Conservation (phyloP, 75 land plant genomes). For the Azolla pinnata region DNA sequence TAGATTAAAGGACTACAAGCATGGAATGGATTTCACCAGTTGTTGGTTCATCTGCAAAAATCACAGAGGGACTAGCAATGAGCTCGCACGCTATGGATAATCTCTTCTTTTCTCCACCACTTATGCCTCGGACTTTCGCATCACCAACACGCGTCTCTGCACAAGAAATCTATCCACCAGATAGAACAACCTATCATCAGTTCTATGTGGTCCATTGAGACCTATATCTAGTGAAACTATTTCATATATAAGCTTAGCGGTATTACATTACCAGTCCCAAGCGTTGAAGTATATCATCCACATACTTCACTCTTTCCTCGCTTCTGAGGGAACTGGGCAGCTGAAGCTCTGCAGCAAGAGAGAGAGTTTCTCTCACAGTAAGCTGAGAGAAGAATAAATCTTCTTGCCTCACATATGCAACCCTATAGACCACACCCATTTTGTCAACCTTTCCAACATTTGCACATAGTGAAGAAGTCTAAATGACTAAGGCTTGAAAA, state of each 20-base stretch:
- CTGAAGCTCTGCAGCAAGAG: conserved; percentile 93
- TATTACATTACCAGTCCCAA: conserved; percentile 71
- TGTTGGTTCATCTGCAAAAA: conserved; percentile 98
- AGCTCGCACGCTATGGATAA: conserved; percentile 92
- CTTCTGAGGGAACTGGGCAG: conserved; percentile 40
- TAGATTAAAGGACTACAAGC: background rate
- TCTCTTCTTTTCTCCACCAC: conserved; percentile 98
- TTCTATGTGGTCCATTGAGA: too few species aligned
- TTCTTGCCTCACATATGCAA: conserved; percentile 93
- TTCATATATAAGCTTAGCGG: background rate
- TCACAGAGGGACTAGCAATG: conserved; percentile 96
- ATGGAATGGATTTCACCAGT: conserved; percentile 43
- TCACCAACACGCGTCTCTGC: conserved; percentile 88
- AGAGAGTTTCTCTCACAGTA: conserved; percentile 88
- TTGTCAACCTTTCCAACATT: too few species aligned
- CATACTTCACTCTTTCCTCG: conserved; percentile 62
- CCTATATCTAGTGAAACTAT: too few species aligned
- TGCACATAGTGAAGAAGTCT: background rate
- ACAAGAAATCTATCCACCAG: conserved; percentile 83
- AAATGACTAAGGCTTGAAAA: too few species aligned
- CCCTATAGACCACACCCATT: conserved; percentile 41
- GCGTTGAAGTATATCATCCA: conserved; percentile 59
- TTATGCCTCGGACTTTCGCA: conserved; percentile 94
- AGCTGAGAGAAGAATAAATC: conserved; percentile 97
- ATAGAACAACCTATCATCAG: too few species aligned